Base-by-base conservation (phyloP, 2,329 filamentous ascomycete species). In the Fusarium sp. region DNA sequence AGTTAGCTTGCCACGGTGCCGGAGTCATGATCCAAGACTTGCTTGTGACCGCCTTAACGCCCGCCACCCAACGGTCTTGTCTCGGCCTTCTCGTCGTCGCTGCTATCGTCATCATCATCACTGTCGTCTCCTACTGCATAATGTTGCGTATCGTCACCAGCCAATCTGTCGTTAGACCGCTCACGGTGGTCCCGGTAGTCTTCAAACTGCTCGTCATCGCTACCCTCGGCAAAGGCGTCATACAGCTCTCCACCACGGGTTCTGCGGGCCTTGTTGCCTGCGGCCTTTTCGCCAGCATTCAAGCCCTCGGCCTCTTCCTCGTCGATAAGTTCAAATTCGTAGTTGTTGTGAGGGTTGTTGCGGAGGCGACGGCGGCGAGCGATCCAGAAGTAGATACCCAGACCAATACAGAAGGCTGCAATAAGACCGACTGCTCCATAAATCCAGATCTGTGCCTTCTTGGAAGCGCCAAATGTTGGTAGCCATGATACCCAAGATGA, bases 211-310 rank as follows among this genome's bases (percentile, higher is more conserved):
- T 81, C 95, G 60, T 95, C 95, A 24, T 88, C 86, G 64, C 87
- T 90, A 53, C 94, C 95, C 17, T 93, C 95, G 0, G 96, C 96
- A 85, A 99, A 99, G 6, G 96, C 96, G 83, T 99, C 96, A 78
- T 99, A 99, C 44, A 99, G 83, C 82, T 98, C 95, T 28, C 95
- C 94, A 3, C 94, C 96, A 20, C 93, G 80, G 52, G 86, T 85
- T 69, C 87, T 85, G 59, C 84, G 83, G 18, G 82, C 74, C 71
- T 82, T 83, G 71, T 79, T 77, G 10, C 84, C 80, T 61, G 79
- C 79, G 63, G 76, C 81, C 81, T 82, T 86, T 78, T 83, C 83
- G 51, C 78, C 81, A 61, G 80, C 77, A 54, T 82, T 83, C 6
- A 89, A 78, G 28, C 86, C 85, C 72, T 90, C 84, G 17, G 86